Percentiles rank a stretch among this genome's conserved stretches.
phyloP scores from a whole-genome alignment of 495 filamentous ascomycete species.

The Lasiosphaeriaceae sp. region DNA sequence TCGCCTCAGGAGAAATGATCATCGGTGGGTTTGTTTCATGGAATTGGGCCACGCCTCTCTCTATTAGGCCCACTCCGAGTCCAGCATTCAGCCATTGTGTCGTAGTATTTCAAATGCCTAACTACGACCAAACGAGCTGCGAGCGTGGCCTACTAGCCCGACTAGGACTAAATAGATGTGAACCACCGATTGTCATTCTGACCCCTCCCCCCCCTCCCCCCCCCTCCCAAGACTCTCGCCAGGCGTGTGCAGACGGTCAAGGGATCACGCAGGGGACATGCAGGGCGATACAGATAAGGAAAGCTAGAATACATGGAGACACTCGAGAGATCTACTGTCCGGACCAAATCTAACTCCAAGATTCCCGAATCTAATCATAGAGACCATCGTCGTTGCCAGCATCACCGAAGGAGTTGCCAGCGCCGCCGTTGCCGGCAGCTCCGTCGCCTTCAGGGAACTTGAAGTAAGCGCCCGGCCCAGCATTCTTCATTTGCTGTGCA shows the following conservation, averaged over 20 bases:
- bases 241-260: background rate
- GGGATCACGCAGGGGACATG: background rate
- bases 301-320: conserved; percentile 18
- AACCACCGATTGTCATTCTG: too few relatives aligned
- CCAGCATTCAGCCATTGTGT: too few relatives aligned
- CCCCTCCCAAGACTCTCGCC: background rate
- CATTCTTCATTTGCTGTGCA: conserved; percentile 97
- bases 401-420: conserved; percentile 68
- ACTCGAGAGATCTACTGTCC: conserved; percentile 4
- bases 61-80: too few relatives aligned
- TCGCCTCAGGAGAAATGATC: too few relatives aligned
- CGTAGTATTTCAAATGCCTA: too few relatives aligned
- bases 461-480: conserved; percentile 92
- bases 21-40: too few relatives aligned
- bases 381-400: conserved; percentile 86
- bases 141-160: too few relatives aligned
- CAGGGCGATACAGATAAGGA: conserved; percentile 1
- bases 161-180: too few relatives aligned
- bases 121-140: too few relatives aligned
- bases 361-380: conserved; percentile 49
- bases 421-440: conserved; percentile 44
- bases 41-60: too few relatives aligned
- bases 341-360: conserved; percentile 7
- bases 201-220: too few relatives aligned
- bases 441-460: conserved; percentile 80